Percentiles rank a stretch among this genome's conserved stretches.
These are phyloP conservation scores for Fusarium sp. DNA, from an alignment of 2,329 filamentous ascomycete genomes.

Conservation along the genomic window DNA sequence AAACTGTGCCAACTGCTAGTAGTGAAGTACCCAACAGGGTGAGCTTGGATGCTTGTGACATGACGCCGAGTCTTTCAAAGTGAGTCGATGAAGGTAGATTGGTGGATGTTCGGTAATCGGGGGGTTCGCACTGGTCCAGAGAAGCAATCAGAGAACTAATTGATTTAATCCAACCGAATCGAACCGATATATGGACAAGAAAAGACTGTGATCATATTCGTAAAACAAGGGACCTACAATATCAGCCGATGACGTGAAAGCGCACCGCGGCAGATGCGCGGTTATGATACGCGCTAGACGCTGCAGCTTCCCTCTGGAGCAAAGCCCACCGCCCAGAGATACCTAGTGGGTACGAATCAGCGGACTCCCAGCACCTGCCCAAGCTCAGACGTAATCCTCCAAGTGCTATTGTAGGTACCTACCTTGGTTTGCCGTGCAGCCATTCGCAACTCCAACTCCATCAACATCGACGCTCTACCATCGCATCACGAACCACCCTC, in stretches of 20 bases:
- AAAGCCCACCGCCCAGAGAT: slow-evolving; percentile 17
- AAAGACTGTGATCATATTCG: slow-evolving; percentile 23
- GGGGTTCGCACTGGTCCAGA: too few relatives aligned
- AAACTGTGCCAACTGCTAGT: slow-evolving; percentile 80
- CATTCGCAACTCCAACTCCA: slow-evolving; percentile 35
- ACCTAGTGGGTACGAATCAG: slow-evolving; percentile 33
- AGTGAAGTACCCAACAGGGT: slow-evolving; percentile 84
- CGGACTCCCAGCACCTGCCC: slow-evolving; percentile 27
- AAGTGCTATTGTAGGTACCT: slow-evolving; percentile 24
- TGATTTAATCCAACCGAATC: background rate
- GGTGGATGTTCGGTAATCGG: background rate
- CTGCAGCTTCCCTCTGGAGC: slow-evolving; percentile 13
- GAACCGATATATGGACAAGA: background rate
- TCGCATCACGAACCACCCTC: slow-evolving; percentile 21
- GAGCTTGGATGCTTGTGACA: slow-evolving; percentile 92
- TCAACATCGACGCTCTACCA: slow-evolving; percentile 33
- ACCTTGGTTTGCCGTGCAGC: slow-evolving; percentile 36
- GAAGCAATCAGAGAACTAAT: background rate
- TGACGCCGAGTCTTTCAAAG: slow-evolving; percentile 54
- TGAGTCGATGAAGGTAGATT: background rate
- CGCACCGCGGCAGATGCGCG: slow-evolving; percentile 31
- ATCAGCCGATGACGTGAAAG: slow-evolving; percentile 38
- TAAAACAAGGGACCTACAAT: slow-evolving; percentile 21
- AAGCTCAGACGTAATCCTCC: slow-evolving; percentile 44
- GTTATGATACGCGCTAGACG: slow-evolving; percentile 34